Evolutionary conservation across 148 eudicot species (phyloP).

Genomic region (Chenopodium quinoa): DNA sequence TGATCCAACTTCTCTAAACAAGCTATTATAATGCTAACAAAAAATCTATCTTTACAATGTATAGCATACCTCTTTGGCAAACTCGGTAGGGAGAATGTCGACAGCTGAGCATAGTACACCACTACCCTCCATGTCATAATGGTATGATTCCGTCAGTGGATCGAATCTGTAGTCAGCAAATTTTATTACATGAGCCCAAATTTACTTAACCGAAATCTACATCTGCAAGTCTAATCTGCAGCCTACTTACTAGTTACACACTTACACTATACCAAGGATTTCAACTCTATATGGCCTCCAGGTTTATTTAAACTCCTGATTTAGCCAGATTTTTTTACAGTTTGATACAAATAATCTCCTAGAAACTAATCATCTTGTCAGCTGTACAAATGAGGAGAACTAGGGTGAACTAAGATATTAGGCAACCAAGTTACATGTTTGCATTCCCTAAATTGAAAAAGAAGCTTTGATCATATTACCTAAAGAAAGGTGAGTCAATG

Average conservation of each 20-base stretch:
- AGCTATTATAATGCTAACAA: not conserved
- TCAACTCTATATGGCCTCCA: not conserved
- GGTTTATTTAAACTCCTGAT: not conserved
- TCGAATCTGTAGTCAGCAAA: slow-evolving; percentile 58
- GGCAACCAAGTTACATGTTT: not conserved
- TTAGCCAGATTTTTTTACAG: not conserved
- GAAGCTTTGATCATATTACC: slow-evolving; percentile 40
- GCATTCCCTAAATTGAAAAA: not conserved
- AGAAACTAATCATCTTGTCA: not conserved
- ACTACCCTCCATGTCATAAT: slow-evolving; percentile 73
- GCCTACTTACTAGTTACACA: not conserved
- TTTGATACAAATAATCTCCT: not conserved
- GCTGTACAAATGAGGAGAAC: not conserved
- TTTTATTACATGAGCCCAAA: not conserved
- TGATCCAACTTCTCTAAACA: not conserved
- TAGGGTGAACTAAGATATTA: not conserved
- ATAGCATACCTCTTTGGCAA: slow-evolving; percentile 84
- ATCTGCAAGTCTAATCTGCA: not conserved
- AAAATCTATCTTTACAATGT: not conserved
- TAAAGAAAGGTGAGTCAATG: slow-evolving; percentile 89
- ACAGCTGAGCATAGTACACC: slow-evolving; percentile 88
- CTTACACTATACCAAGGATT: not conserved
- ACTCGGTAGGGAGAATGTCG: slow-evolving; percentile 97
- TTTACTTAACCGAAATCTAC: not conserved
- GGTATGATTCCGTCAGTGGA: slow-evolving; percentile 61